A percentile compares a stretch with the other conserved stretches of the same genome.
These are phyloP conservation scores for Suhomyces yuchorum DNA, from an alignment of 1,139 yeast species.

Conservation along the genomic window DNA sequence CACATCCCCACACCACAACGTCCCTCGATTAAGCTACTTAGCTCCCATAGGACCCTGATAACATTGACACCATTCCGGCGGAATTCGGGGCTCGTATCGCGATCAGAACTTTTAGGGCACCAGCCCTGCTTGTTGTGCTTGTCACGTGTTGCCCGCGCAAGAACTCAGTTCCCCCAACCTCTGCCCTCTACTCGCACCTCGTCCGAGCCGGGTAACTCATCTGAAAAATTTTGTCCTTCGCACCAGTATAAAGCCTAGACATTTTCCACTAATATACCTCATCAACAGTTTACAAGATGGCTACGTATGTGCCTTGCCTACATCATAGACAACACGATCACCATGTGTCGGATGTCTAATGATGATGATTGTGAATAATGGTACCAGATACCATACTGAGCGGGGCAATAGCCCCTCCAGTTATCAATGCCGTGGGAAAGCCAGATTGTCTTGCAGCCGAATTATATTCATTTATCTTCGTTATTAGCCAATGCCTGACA, in stretches of 20 bases:
- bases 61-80: too few species aligned
- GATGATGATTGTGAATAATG: constrained; percentile 12
- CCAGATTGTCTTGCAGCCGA: constrained; percentile 50
- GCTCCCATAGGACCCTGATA: not conserved
- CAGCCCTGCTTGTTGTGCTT: too few species aligned
- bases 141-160: too few species aligned
- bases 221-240: constrained; percentile 18
- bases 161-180: too few species aligned
- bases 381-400: not conserved
- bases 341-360: constrained; percentile 12
- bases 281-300: constrained; percentile 19
- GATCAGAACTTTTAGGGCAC: constrained; percentile 5
- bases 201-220: constrained; percentile 11
- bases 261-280: constrained; percentile 4
- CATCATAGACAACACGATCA: constrained; percentile 13
- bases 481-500: constrained; percentile 49
- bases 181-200: not conserved
- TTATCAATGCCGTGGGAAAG: constrained; percentile 40
- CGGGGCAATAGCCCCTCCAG: not conserved
- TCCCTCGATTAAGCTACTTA: not conserved
- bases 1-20: not conserved
- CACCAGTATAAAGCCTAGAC: constrained; percentile 11
- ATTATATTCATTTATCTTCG: constrained; percentile 29
- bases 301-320: constrained; percentile 21
- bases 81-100: too few species aligned